phyloP scores from a whole-genome alignment of 2,329 filamentous ascomycete species.

The Aureobasidium subglaciale region DNA sequence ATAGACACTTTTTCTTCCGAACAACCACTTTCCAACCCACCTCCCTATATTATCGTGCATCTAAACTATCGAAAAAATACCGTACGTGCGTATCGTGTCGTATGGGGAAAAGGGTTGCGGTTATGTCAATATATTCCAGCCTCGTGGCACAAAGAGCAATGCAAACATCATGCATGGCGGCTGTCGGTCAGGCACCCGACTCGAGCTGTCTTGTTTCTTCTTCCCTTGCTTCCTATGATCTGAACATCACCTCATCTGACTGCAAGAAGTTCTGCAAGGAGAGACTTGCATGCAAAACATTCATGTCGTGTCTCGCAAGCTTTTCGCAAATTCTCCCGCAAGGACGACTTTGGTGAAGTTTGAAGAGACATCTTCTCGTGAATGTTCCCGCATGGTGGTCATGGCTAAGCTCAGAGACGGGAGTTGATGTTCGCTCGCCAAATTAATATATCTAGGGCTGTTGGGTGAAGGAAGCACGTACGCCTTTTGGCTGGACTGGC shows the following conservation, averaged over 20 bases:
- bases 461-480: neutral
- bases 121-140: neutral
- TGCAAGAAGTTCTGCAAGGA: neutral
- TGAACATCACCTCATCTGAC: neutral
- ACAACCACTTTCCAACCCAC: neutral
- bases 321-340: no score
- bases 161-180: conserved; percentile 5
- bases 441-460: neutral
- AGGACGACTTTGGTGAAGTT: no score
- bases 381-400: neutral
- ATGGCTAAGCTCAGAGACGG: neutral
- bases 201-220: neutral
- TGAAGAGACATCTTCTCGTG: neutral
- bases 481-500: neutral
- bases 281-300: neutral
- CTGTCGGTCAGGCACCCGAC: conserved; percentile 1
- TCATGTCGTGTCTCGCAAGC: neutral
- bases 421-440: neutral
- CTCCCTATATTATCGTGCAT: neutral
- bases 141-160: neutral
- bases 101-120: neutral
- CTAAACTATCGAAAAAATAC: neutral
- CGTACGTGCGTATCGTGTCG: neutral
- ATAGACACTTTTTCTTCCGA: neutral
- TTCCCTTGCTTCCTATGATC: neutral